Conservation (phyloP, 2,329 filamentous ascomycete genomes). For the Talaromyces sp. region DNA sequence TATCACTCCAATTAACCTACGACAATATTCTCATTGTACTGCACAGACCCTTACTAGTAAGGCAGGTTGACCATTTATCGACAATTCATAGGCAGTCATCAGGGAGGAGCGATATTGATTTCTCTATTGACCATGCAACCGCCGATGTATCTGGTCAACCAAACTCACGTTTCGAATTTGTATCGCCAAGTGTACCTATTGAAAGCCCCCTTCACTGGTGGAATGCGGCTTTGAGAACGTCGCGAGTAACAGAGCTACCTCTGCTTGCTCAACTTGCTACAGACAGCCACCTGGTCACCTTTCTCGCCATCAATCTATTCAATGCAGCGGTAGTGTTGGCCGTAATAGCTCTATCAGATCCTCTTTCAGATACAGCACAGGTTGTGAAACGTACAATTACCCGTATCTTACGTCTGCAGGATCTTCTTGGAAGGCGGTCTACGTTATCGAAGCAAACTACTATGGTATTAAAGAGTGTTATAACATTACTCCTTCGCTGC, state of each 20-base stretch:
- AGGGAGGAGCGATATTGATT: background rate
- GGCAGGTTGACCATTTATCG: background rate
- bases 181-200: background rate
- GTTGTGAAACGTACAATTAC: conserved; percentile 39
- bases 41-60: background rate
- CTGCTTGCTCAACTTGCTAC: conserved; percentile 31
- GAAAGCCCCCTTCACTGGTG: background rate
- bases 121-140: background rate
- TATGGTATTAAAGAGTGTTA: background rate
- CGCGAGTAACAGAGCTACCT: background rate
- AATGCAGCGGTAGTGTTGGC: conserved; percentile 41
- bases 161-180: too few relatives aligned
- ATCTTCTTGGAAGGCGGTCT: conserved; percentile 28
- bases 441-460: conserved; percentile 32
- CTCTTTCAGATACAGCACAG: conserved; percentile 39
- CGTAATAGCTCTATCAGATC: conserved; percentile 38
- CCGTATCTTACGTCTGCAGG: conserved; percentile 37
- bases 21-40: background rate
- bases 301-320: conserved; percentile 43
- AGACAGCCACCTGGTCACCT: conserved; percentile 40
- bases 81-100: background rate
- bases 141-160: background rate
- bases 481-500: background rate
- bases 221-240: background rate
- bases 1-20: background rate